phyloP scores from a whole-genome alignment of 208 protist genomes.

The Leishmania gerbilli region DNA sequence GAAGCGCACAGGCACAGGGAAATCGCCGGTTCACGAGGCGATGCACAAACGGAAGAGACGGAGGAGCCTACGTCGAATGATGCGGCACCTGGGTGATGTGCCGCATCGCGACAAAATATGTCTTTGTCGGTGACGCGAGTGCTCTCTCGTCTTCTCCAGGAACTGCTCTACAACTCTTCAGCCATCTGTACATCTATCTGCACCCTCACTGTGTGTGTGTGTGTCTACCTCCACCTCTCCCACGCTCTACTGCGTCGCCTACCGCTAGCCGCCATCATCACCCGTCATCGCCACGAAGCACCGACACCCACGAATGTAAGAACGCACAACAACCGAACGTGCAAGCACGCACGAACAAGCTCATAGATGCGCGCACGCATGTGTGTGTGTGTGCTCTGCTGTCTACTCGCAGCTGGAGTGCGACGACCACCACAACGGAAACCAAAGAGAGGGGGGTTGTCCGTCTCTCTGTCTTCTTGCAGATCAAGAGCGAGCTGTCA shows the following conservation, averaged over 20 bases:
- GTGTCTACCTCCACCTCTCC: not conserved
- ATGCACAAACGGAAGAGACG: not conserved
- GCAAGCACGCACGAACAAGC: not conserved
- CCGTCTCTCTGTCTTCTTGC: too few relatives aligned
- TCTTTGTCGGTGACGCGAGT: not conserved
- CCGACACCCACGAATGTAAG: not conserved
- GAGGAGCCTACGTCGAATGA: not conserved
- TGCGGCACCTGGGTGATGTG: not conserved
- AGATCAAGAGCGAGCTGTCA: too few relatives aligned
- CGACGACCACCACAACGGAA: not conserved
- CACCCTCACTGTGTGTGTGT: not conserved
- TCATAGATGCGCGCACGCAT: slow-evolving; percentile 2
- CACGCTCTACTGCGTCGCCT: not conserved
- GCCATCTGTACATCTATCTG: not conserved
- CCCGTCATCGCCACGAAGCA: not conserved
- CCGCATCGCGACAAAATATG: not conserved
- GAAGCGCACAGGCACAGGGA: not conserved
- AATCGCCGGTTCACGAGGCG: not conserved
- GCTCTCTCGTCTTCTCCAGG: not conserved
- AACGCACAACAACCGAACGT: not conserved
- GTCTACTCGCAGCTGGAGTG: not conserved
- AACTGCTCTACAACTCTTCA: not conserved
- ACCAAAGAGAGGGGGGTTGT: too few relatives aligned
- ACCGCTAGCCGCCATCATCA: too few relatives aligned
- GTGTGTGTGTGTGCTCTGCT: slow-evolving; percentile 13